Conservation (phyloP, 106 monocot species). For the Vanilla planifolia region DNA sequence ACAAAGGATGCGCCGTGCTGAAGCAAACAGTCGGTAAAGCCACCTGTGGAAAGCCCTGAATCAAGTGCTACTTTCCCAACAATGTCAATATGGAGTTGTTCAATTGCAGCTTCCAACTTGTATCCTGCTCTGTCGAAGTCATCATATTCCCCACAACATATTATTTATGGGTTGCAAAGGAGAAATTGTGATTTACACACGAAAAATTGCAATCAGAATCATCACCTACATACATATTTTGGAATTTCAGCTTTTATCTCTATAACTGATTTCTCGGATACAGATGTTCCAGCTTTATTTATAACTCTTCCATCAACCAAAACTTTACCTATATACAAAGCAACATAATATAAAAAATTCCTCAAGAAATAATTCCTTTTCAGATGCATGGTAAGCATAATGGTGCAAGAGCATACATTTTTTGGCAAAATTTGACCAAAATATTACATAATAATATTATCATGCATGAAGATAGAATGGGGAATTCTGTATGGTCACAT, state of each 20-base stretch:
- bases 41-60: conserved; percentile 94
- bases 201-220: conserved; percentile 19
- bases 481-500: too few relatives aligned
- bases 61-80: conserved; percentile 89
- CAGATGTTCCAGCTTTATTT: conserved; percentile 84
- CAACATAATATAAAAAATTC: too few relatives aligned
- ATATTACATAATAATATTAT: too few relatives aligned
- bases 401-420: too few relatives aligned
- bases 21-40: conserved; percentile 98
- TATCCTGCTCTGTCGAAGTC: conserved; percentile 80
- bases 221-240: conserved; percentile 99
- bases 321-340: conserved; percentile 66
- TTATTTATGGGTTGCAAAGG: not conserved
- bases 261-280: conserved; percentile 81
- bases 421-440: too few relatives aligned
- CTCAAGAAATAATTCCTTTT: too few relatives aligned
- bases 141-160: not conserved
- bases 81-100: conserved; percentile 63
- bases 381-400: too few relatives aligned
- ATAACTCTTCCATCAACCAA: conserved; percentile 87
- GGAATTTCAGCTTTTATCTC: conserved; percentile 93
- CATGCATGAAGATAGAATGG: too few relatives aligned
- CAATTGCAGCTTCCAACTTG: conserved; percentile 92
- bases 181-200: not conserved
- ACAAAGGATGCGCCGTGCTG: conserved; percentile 89